A percentile compares a stretch with the other conserved stretches of the same genome.
Conservation (phyloP, 805 yeast genomes). For the Peterozyma xylosa region DNA sequence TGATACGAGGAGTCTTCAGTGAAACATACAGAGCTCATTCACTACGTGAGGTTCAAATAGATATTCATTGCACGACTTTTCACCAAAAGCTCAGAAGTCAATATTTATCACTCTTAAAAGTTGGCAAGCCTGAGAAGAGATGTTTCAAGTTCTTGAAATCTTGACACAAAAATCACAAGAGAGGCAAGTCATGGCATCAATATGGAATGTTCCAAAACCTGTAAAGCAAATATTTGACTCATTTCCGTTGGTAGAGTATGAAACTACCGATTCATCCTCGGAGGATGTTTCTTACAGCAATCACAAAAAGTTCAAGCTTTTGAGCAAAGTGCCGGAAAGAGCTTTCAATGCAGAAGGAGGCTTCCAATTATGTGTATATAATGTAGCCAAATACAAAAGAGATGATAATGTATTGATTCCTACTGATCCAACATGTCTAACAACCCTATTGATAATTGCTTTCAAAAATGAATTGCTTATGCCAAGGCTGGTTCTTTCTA, state of each 20-base stretch:
- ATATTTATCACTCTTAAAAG: too few species aligned
- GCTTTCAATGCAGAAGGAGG: conserved; percentile 12
- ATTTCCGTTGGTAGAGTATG: conserved; percentile 42
- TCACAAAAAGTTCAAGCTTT: conserved; percentile 1
- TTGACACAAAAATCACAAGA: too few species aligned
- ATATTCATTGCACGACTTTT: too few species aligned
- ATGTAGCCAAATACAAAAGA: conserved; percentile 25
- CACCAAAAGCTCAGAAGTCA: too few species aligned
- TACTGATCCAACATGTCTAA: conserved; percentile 52
- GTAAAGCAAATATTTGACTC: conserved; percentile 37
- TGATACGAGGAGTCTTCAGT: too few species aligned
- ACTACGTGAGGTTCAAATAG: too few species aligned
- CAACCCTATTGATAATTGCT: conserved; percentile 37
- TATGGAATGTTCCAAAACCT: conserved; percentile 28
- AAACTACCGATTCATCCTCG: conserved; percentile 22
- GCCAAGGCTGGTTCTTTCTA: conserved; percentile 23
- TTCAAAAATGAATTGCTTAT: conserved; percentile 33
- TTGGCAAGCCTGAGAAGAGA: too few species aligned
- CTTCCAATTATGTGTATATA: conserved; percentile 50
- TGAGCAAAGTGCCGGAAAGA: conserved; percentile 5
- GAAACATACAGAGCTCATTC: too few species aligned
- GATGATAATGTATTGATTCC: conserved; percentile 29
- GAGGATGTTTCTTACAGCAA: neutral
- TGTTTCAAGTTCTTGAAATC: too few species aligned
- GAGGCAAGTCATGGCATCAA: neutral